Percentiles rank a stretch among this genome's conserved stretches.
phyloP scores from a whole-genome alignment of 768 basidiomycete species.

The Phanerochaete carnosa region DNA sequence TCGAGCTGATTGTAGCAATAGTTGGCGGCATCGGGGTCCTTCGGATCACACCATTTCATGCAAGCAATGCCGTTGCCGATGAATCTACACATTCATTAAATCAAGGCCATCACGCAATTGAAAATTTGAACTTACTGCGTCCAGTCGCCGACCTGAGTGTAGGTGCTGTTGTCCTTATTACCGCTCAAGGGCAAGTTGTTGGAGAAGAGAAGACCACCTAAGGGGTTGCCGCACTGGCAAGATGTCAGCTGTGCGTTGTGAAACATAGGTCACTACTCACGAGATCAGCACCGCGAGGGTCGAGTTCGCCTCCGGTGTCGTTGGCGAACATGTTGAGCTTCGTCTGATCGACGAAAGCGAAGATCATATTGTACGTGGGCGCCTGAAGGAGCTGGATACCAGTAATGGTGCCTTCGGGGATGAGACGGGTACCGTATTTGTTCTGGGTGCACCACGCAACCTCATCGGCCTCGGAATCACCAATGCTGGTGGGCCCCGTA shows the following conservation, averaged over 20 bases:
- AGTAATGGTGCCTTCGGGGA: conserved; percentile 59
- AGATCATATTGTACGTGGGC: conserved; percentile 55
- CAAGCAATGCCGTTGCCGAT: conserved; percentile 66
- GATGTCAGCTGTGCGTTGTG: background rate
- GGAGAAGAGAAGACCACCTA: conserved; percentile 70
- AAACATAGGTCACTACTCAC: conserved; percentile 26
- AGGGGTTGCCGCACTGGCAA: conserved; percentile 70
- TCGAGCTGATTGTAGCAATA: conserved; percentile 73
- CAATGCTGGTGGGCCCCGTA: conserved; percentile 50
- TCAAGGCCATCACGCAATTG: conserved; percentile 3
- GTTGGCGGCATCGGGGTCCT: conserved; percentile 29
- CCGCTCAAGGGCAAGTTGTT: conserved; percentile 43
- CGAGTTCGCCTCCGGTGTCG: conserved; percentile 77
- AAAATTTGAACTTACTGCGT: conserved; percentile 43
- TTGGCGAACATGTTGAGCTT: conserved; percentile 44
- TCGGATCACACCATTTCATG: conserved; percentile 68
- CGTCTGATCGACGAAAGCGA: conserved; percentile 63
- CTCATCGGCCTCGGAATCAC: conserved; percentile 63
- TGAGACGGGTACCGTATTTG: conserved; percentile 67
- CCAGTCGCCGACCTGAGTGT: conserved; percentile 65
- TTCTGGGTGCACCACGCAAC: conserved; percentile 79
- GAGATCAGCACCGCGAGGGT: conserved; percentile 70
- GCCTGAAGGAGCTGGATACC: conserved; percentile 67
- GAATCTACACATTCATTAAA: conserved; percentile 47
- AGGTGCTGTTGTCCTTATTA: conserved; percentile 37